Evolutionary conservation across 768 basidiomycete species (phyloP), one percentile per base, ranked within the genome.

Genomic region (Panaeolus papilionaceus): DNA sequence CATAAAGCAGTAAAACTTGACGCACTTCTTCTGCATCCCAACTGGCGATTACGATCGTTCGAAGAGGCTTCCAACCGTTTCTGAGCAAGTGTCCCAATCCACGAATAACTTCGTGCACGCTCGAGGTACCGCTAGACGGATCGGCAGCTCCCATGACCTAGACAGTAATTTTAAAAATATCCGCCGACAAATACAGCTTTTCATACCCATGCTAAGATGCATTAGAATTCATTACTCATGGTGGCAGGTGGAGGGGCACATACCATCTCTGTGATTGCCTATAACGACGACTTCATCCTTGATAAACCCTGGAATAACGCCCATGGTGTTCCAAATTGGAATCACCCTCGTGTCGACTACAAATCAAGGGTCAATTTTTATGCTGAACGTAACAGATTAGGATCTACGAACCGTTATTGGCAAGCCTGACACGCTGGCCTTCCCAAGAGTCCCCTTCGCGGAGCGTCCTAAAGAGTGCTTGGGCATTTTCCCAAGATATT

Each of bases 301-400:
- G 72, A 96, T 86, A 64, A 89, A 86, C 1, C 94, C 95, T 7
- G 94, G 95, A 68, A 96, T 92, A 28, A 90, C 84, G 18, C 86
- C 91, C 85, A 93, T 91, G 12, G 88, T 84, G 79, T 97, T 98
- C 94, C 94, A 97, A 61, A 97, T 94, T 16, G 95, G 94, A 4
- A 86, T 95, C 12, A 96, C 87, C 72, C 88, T 87, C 20, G 85
- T 89, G 67, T 94, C 86, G 45, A 97, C 92, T 89, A 64, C 62
- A 28, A 3, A 7, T 4, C 10, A 12, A 4, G 14, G 14, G 20
- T 58, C 14, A 37, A 7, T 33, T 37, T 33, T 37, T 33, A 14
- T 37, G 26, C 2, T 49, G 5, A 47, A 63, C 26, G 54, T 38
- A 23, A 12, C 8, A 62, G 12, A 28, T 4, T 20, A 4, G 11